Evolutionary conservation across 768 basidiomycete genomes (phyloP).

Genomic region (Boletus vermiculosoides): DNA sequence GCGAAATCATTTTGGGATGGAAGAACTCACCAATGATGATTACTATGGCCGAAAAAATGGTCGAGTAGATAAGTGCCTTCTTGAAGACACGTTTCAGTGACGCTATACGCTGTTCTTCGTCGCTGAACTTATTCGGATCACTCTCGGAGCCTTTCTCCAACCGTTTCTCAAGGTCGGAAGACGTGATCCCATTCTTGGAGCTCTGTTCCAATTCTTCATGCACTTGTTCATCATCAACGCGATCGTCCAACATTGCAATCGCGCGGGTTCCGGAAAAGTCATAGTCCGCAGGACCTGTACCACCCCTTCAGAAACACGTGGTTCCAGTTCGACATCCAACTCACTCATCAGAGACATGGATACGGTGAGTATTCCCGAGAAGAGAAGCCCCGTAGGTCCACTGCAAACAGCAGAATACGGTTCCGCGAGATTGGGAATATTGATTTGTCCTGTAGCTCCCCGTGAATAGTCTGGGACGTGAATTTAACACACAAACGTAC

Average conservation of each 20-base stretch:
- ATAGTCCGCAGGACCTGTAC: constrained; percentile 36
- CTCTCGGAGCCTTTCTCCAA: background rate
- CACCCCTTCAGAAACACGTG: background rate
- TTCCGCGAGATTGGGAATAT: constrained; percentile 36
- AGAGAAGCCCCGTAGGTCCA: constrained; percentile 37
- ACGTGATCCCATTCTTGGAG: background rate
- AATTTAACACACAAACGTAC: constrained; percentile 17
- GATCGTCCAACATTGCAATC: constrained; percentile 33
- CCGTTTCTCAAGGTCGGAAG: constrained; percentile 19
- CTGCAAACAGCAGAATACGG: constrained; percentile 43
- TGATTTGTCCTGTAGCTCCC: constrained; percentile 32
- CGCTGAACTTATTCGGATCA: background rate
- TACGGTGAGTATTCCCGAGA: constrained; percentile 39
- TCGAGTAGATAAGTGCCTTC: constrained; percentile 35
- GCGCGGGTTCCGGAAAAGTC: constrained; percentile 38
- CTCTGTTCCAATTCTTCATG: background rate
- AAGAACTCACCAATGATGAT: constrained; percentile 32
- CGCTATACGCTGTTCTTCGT: constrained; percentile 9
- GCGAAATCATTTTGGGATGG: background rate
- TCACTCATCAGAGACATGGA: constrained; percentile 37
- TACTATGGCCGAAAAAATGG: constrained; percentile 33
- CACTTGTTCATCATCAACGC: background rate
- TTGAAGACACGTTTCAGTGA: constrained; percentile 32
- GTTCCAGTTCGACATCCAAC: background rate
- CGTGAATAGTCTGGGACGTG: background rate